phyloP scores from a whole-genome alignment of 2,329 filamentous ascomycete genomes.

The Meredithiella fracta region DNA sequence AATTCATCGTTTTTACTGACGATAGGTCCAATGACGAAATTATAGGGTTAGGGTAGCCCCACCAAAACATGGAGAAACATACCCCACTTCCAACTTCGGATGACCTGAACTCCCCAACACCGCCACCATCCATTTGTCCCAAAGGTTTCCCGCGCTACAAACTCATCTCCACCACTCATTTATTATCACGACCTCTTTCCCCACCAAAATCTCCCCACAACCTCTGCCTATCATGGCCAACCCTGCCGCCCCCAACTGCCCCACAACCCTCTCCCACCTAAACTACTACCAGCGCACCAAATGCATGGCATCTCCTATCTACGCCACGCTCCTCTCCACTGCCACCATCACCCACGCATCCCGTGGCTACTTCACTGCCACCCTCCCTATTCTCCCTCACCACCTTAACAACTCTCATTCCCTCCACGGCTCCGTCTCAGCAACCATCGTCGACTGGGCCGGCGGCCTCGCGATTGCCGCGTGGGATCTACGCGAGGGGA shows the following conservation, averaged over 20 bases:
- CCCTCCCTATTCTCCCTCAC: conserved; percentile 14
- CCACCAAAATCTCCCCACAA: neutral
- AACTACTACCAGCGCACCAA: conserved; percentile 16
- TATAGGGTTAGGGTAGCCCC: neutral
- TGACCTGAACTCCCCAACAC: neutral
- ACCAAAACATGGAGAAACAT: no score
- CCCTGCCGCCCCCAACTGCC: conserved; percentile 13
- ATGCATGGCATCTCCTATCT: conserved; percentile 17
- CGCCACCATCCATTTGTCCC: neutral
- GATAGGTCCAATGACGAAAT: neutral
- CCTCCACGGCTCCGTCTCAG: conserved; percentile 56
- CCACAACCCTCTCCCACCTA: conserved; percentile 16
- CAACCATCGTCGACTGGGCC: conserved; percentile 55
- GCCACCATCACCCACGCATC: conserved; percentile 17
- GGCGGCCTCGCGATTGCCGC: conserved; percentile 57
- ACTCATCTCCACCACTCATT: neutral
- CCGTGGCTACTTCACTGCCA: conserved; percentile 16
- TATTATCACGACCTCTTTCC: neutral
- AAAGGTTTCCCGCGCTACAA: neutral
- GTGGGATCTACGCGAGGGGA: conserved; percentile 42
- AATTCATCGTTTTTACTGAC: no score
- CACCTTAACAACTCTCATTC: conserved; percentile 27
- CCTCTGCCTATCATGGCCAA: conserved; percentile 5
- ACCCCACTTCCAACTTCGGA: neutral
- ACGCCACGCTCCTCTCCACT: conserved; percentile 16